Evolutionary conservation across 2,329 filamentous ascomycete species (phyloP), one percentile per base, ranked within the genome.

Genomic region (Fusarium fujikuroi): DNA sequence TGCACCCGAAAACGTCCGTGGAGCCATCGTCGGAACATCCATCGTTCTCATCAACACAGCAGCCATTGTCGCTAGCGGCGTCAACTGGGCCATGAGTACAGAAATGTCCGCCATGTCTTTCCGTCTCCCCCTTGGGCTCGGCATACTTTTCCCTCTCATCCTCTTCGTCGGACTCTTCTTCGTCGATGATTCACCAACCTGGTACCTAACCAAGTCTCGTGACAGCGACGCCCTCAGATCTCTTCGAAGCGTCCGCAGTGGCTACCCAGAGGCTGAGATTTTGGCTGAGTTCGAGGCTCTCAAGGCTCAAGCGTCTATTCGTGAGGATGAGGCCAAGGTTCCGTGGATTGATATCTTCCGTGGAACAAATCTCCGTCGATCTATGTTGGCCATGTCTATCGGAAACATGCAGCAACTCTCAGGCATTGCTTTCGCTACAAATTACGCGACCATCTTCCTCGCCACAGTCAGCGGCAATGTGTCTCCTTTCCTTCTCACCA

Each of bases 321-420:
- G 53, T 21, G 53, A 57, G n/a, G 39, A 57, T 15, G 53, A 57
- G 12, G 15, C 28, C 16, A 57, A 57, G n/a, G 28, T 57, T 4
- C 53, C 53, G 3, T 57, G 53, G 53, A 25, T 57, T 2, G 53
- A 57, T 2, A 57, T 57, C n/a, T 57, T 57, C 21, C 53, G 53
- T 2, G 53, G 53, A 44, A 32, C 39, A 5, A 57, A 57, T 19
- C 39, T 57, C 7, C 53, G 53, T 19, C 53, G 53, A 21, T 25
- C 53, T 25, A 16, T 57, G 16, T 34, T 57, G 53, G 39, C 53
- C 16, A 34, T 57, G 53, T 44, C 53, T 11, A 57, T 57, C 1
- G 53, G 53, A 8, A 57, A 57, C 28, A 57, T 57, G 53, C 53
- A 57, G 25, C 53, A 57, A 34, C 53, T 57, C 28, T 57, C 53